phyloP scores from a whole-genome alignment of 495 filamentous ascomycete genomes.

The Apodospora peruviana region DNA sequence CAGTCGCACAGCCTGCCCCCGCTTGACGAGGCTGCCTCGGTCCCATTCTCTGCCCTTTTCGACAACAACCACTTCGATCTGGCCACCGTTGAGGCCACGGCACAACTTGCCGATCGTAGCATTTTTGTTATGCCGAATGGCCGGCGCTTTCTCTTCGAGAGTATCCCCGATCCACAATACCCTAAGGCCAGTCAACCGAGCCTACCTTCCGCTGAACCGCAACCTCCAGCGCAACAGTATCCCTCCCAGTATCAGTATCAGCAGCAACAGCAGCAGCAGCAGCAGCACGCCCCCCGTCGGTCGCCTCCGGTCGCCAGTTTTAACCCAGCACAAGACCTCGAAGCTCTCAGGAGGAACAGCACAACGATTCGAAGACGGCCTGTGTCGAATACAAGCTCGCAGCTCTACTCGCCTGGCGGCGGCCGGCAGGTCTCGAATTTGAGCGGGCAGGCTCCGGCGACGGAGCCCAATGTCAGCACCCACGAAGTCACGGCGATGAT shows the following conservation, averaged over 20 bases:
- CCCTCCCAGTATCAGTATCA: neutral
- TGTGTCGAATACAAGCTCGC: slow-evolving; percentile 15
- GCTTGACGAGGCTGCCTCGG: slow-evolving; percentile 18
- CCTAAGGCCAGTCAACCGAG: neutral
- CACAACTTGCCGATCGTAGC: slow-evolving; percentile 23
- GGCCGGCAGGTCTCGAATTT: slow-evolving; percentile 5
- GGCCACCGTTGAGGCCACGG: slow-evolving; percentile 22
- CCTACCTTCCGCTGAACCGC: neutral
- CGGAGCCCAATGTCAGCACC: slow-evolving; percentile 6
- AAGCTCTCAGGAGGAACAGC: slow-evolving; percentile 2
- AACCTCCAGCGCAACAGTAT: neutral
- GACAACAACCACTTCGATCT: slow-evolving; percentile 23
- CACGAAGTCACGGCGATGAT: slow-evolving; percentile 21
- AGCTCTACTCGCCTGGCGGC: slow-evolving; percentile 9
- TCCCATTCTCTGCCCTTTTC: slow-evolving; percentile 28
- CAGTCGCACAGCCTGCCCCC: slow-evolving; percentile 18
- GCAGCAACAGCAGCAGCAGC: neutral
- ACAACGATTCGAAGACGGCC: slow-evolving; percentile 15
- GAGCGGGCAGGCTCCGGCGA: slow-evolving; percentile 1
- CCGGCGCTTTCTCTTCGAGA: slow-evolving; percentile 25
- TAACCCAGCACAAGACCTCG: slow-evolving; percentile 1
- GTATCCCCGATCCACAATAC: slow-evolving; percentile 11
- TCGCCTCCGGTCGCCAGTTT: neutral
- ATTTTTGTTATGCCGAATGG: slow-evolving; percentile 25
- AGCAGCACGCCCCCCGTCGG: neutral